These are phyloP conservation scores for Carpinus viminea DNA, from an alignment of 306 rosid species.

Conservation along the genomic window DNA sequence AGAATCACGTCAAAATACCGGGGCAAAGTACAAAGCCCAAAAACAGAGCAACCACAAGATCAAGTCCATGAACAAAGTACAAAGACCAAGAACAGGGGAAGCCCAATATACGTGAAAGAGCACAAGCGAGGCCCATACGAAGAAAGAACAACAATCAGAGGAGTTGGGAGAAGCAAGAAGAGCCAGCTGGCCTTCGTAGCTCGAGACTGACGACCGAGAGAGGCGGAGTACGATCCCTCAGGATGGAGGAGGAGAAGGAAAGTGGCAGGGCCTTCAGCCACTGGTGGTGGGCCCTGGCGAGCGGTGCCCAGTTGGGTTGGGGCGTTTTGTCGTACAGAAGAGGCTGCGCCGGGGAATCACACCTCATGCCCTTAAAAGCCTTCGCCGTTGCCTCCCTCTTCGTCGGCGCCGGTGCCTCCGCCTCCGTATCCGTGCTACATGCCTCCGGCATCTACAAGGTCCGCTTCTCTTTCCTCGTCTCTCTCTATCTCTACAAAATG, in stretches of 20 bases:
- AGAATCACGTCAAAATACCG: too few relatives aligned
- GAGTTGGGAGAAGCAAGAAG: too few relatives aligned
- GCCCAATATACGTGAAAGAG: neutral
- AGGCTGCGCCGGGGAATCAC: conserved; percentile 53
- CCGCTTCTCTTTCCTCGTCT: neutral
- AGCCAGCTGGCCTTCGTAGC: too few relatives aligned
- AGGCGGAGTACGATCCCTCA: neutral
- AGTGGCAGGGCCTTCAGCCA: conserved; percentile 15
- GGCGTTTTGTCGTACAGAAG: conserved; percentile 46
- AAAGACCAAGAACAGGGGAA: neutral
- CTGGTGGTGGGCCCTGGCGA: conserved; percentile 72
- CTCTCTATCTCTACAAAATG: neutral
- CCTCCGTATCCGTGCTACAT: conserved; percentile 54
- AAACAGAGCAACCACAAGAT: neutral
- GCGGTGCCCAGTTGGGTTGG: conserved; percentile 62
- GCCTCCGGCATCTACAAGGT: conserved; percentile 67
- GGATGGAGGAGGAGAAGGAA: neutral
- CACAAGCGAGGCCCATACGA: neutral
- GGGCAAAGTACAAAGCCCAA: neutral
- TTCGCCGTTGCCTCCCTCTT: conserved; percentile 84
- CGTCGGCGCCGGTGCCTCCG: conserved; percentile 67
- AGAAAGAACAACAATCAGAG: neutral
- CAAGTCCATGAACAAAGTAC: too few relatives aligned
- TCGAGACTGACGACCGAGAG: neutral
- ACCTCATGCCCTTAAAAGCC: conserved; percentile 76